These are phyloP conservation scores for Betula pendula DNA, from an alignment of 306 rosid species.

Conservation along the genomic window DNA sequence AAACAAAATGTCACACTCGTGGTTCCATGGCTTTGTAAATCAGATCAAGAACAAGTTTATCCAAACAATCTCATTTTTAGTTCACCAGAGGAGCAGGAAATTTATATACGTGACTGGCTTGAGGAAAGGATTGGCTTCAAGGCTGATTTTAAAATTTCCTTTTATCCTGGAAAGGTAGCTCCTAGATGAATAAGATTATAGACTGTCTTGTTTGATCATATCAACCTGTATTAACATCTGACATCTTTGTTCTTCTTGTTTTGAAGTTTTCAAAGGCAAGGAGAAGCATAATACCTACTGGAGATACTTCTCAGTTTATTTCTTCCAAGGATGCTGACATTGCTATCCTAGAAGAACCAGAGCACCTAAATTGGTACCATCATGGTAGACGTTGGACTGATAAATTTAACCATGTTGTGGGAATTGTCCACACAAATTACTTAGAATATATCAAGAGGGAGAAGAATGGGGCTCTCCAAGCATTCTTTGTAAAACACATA, in stretches of 20 bases:
- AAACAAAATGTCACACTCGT: slow-evolving; percentile 79
- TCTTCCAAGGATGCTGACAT: slow-evolving; percentile 91
- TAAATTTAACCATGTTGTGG: slow-evolving; percentile 96
- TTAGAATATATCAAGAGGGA: slow-evolving; percentile 94
- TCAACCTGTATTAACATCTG: slow-evolving; percentile 23
- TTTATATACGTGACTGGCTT: slow-evolving; percentile 88
- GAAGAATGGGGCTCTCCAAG: slow-evolving; percentile 92
- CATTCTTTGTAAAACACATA: slow-evolving; percentile 92
- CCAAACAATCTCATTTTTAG: slow-evolving; percentile 73
- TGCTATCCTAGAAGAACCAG: slow-evolving; percentile 96
- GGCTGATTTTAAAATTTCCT: slow-evolving; percentile 88
- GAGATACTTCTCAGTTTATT: slow-evolving; percentile 91
- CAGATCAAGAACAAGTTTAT: slow-evolving; percentile 92
- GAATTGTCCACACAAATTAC: slow-evolving; percentile 95
- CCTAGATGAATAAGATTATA: slow-evolving; percentile 19
- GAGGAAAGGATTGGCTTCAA: slow-evolving; percentile 95
- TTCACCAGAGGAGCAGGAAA: slow-evolving; percentile 94
- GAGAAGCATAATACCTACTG: slow-evolving; percentile 92
- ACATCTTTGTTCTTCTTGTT: slow-evolving; percentile 29
- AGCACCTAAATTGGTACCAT: slow-evolving; percentile 98
- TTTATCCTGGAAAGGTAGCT: slow-evolving; percentile 95
- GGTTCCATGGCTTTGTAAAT: slow-evolving; percentile 95
- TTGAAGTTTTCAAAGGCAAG: slow-evolving; percentile 76
- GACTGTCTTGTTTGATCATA: slow-evolving; percentile 19
- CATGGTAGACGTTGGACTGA: slow-evolving; percentile 96